Conservation (phyloP, 73 alveolate species). For the Effrenium voratum region DNA sequence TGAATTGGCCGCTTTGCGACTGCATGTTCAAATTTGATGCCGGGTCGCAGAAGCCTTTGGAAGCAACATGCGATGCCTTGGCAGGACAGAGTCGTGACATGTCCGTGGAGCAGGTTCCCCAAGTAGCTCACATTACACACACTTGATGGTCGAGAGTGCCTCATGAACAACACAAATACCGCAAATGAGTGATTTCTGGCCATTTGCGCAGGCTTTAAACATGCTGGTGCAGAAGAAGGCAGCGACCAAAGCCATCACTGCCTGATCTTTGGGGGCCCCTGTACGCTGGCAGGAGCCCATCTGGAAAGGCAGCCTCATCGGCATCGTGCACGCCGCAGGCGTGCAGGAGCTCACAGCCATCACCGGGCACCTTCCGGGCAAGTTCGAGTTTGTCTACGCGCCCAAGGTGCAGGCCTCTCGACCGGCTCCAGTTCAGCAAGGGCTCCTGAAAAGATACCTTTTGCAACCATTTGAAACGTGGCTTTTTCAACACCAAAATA, state of each 20-base stretch:
- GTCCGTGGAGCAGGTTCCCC: slow-evolving; percentile 58
- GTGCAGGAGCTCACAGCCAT: slow-evolving; percentile 91
- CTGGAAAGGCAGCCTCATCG: slow-evolving; percentile 69
- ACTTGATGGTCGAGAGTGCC: too few relatives aligned
- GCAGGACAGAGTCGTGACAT: background rate
- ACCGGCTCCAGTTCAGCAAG: background rate
- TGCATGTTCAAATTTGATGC: background rate
- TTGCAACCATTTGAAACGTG: too few relatives aligned
- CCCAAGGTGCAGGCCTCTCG: slow-evolving; percentile 89
- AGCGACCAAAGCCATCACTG: background rate
- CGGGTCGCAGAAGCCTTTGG: too few relatives aligned
- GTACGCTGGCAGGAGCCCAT: slow-evolving; percentile 17
- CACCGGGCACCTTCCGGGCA: slow-evolving; percentile 87
- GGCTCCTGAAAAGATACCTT: too few relatives aligned
- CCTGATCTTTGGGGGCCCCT: background rate
- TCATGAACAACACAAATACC: too few relatives aligned
- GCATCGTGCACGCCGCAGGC: slow-evolving; percentile 81
- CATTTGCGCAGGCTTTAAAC: slow-evolving; percentile 72
- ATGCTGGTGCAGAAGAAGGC: slow-evolving; percentile 63
- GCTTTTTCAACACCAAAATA: too few relatives aligned
- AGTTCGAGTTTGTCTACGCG: slow-evolving; percentile 81
- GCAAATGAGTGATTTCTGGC: too few relatives aligned
- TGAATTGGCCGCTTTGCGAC: background rate
- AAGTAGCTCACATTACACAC: too few relatives aligned
- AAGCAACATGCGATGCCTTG: too few relatives aligned